phyloP scores from a whole-genome alignment of 108 stramenopile genomes.

The Bacterosira constricta region DNA sequence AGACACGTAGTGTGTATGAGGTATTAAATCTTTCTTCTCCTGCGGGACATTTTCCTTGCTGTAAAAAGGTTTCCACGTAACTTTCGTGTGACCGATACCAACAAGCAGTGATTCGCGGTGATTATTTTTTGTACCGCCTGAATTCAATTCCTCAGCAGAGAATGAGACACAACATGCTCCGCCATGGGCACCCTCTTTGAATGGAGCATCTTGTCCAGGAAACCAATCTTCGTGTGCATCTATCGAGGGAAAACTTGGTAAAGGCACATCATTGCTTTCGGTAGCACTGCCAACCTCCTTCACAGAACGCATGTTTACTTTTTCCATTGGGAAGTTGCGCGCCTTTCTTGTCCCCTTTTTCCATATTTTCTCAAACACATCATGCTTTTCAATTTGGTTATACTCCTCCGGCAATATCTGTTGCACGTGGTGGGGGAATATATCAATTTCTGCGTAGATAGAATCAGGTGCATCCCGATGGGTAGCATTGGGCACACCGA shows the following conservation, averaged over 20 bases:
- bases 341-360: conserved; percentile 26
- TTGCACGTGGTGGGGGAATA: conserved; percentile 35
- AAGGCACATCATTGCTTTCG: conserved; percentile 3
- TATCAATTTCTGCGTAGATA: conserved; percentile 36
- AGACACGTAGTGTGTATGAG: conserved; percentile 48
- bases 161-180: conserved; percentile 47
- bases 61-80: conserved; percentile 44
- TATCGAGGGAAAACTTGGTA: conserved; percentile 31
- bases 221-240: conserved; percentile 37
- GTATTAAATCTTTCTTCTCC: conserved; percentile 27
- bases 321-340: conserved; percentile 28
- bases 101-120: conserved; percentile 32
- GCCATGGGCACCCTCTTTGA: conserved; percentile 41
- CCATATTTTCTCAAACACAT: conserved; percentile 40
- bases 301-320: conserved; percentile 26
- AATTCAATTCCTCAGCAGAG: conserved; percentile 24
- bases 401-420: conserved; percentile 29
- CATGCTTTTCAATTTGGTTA: conserved; percentile 1
- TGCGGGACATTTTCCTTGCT: conserved; percentile 13
- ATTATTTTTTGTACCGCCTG: not conserved
- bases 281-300: conserved; percentile 33
- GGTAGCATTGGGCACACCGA: conserved; percentile 31
- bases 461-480: conserved; percentile 28
- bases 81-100: conserved; percentile 48
- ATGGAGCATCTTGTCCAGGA: conserved; percentile 32